Base-by-base conservation (phyloP, 495 filamentous ascomycete genomes). In the Astrocystis sublimbata region DNA sequence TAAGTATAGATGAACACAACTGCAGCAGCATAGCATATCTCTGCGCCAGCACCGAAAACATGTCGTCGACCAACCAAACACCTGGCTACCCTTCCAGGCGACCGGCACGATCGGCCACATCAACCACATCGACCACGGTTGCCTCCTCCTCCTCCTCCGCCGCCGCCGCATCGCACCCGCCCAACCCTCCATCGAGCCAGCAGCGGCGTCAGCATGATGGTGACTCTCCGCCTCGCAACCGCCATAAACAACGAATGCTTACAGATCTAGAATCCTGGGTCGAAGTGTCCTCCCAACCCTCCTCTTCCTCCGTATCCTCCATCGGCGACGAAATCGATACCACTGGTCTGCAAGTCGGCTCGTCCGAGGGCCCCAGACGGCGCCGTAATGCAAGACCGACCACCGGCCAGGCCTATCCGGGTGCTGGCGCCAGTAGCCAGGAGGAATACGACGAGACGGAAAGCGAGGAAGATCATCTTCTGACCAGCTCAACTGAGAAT, bases 241-340 rank as follows among this genome's bases (percentile, higher is more conserved):
- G n/a, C 54, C 17, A 49, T 35, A 38, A 33, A 60, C 23, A 36
- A 40, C 51, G 49, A 13, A 19, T 30, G 46, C 67, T 72, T 56
- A 70, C 65, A 61, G 28, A 49, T 38, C 50, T 84, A 93, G 94
- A 97, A 76, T 97, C 93, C 1, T 98, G 94, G 94, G 87, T 98
- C 71, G 94, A 98, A 73, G 86, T 98, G 58, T 83, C 90, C 46
- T 98, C 94, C 2, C 91, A 96, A 60, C 92, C 93, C 21, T 97
- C 93, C 1, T 85, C 84, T 13, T 93, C 93, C 9, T 96, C 94
- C 13, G 78, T 94, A n/a, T 97, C 93, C 12, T 96, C 92, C 19
- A 88, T 88, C 52, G 89, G 83, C 61, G 92, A 96, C 54, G 92
- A 97, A 58, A 89, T 96, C 66, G 88, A 96, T 54, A 93, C 89